Base-by-base conservation (phyloP, 2,329 filamentous ascomycete species). In the Myriangium duriaei region DNA sequence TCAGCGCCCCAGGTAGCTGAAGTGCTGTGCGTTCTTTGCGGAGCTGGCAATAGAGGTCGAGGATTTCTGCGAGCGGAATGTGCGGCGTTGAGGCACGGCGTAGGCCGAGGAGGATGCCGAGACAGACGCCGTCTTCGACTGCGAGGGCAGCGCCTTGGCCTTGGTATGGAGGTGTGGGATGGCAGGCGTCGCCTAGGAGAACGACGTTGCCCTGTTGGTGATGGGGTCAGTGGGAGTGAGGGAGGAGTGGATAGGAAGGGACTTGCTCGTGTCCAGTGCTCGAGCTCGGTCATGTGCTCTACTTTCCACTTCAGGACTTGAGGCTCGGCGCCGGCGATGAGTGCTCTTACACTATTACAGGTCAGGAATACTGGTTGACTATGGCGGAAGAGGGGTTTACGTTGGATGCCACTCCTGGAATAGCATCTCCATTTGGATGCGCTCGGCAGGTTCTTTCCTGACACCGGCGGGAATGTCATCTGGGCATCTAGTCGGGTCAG, bases 101-200 rank as follows among this genome's bases (percentile, higher is more conserved):
- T 7, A 30, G 28, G 11, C 26, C 11, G 6, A 30, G 16, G 6
- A 37, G 28, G 15, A 29, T 37, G 26, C 35, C 35, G 28, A 37
- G 35, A 21, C 35, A 37, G 4, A 18, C 28, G 13, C 35, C 35
- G 15, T 37, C 76, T 53, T 81, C 77, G 34, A 79, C 74, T 5
- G 76, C 74, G 62, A 78, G 76, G 5, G 76, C 75, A 10, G 77
- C 76, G 21, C 78, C 77, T 57, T 80, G 75, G 32, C 70, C 74
- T 5, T 79, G 64, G 49, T 81, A 76, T 1, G 76, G 77, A 2
- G 81, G 68, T 13, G 75, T 81, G 2, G 76, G 74, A 50, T 81
- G 76, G 53, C 74, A 79, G 2, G 75, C 69, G 49, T 81, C 76
- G 32, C 76, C 77, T 7, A 78, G 54, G 11, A 81, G 62, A 3